phyloP scores from a whole-genome alignment of 2,329 filamentous ascomycete genomes.

The Xylaria sp. region DNA sequence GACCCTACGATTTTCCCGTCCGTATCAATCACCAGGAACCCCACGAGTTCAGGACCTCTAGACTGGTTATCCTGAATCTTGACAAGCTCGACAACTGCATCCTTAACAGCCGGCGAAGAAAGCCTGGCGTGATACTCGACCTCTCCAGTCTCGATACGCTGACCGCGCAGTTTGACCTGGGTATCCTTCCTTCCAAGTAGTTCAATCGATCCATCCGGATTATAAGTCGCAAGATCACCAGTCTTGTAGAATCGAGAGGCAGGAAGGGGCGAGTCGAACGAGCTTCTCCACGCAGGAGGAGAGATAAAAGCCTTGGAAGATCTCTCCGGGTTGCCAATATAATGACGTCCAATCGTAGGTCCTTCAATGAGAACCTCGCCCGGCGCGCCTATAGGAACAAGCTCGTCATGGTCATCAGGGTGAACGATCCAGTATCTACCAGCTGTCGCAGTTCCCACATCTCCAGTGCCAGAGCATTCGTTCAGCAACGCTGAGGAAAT shows the following conservation, averaged over 20 bases:
- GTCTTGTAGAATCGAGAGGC: neutral
- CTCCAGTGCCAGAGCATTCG: neutral
- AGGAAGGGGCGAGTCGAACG: neutral
- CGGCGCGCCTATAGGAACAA: neutral
- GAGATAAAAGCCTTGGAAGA: neutral
- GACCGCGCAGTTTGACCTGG: neutral
- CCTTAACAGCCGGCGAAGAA: neutral
- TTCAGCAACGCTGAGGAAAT: neutral
- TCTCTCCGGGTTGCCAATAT: neutral
- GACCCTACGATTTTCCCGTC: neutral
- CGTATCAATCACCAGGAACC: conserved; percentile 1
- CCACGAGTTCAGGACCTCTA: neutral
- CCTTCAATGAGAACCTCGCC: neutral
- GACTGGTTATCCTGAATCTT: conserved; percentile 1
- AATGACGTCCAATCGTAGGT: neutral
- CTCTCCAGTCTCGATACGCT: neutral
- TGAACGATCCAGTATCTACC: neutral
- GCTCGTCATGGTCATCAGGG: neutral
- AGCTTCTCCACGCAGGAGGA: neutral
- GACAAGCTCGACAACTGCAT: neutral
- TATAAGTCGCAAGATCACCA: neutral
- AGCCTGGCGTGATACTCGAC: neutral
- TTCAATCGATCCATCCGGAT: neutral
- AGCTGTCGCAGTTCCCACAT: neutral
- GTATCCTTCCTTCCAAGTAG: neutral